Percentiles rank a stretch among this genome's conserved stretches.
Conservation (phyloP, 768 basidiomycete species). For the Hygrophoropsis aurantiaca region DNA sequence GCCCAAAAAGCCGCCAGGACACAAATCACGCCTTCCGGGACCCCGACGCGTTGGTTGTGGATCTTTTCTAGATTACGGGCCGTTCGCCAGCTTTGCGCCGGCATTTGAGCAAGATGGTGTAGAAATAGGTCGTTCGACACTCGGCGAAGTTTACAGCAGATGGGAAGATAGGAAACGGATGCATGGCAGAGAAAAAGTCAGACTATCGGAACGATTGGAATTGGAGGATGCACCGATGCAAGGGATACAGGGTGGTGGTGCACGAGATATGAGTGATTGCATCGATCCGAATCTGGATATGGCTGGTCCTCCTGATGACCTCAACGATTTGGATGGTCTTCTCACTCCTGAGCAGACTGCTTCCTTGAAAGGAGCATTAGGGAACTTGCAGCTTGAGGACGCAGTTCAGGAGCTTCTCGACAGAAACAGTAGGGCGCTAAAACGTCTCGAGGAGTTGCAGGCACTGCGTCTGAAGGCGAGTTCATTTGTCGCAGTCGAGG, state of each 20-base stretch:
- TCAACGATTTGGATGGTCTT: constrained; percentile 49
- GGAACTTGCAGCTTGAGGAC: constrained; percentile 62
- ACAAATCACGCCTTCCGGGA: constrained; percentile 42
- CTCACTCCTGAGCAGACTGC: constrained; percentile 56
- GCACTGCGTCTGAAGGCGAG: constrained; percentile 45
- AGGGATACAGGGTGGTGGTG: background rate
- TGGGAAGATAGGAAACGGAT: constrained; percentile 43
- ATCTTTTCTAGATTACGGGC: constrained; percentile 77
- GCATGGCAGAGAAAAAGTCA: constrained; percentile 18
- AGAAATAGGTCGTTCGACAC: constrained; percentile 59
- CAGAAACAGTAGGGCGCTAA: constrained; percentile 62
- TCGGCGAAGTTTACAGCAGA: constrained; percentile 60
- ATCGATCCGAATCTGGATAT: constrained; percentile 6
- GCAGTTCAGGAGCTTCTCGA: constrained; percentile 69
- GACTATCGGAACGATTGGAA: constrained; percentile 18
- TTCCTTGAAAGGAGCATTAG: constrained; percentile 59
- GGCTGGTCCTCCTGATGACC: constrained; percentile 26
- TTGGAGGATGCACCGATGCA: constrained; percentile 16
- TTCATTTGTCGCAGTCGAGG: constrained; percentile 49
- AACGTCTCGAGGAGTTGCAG: constrained; percentile 67
- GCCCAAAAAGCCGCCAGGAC: constrained; percentile 38
- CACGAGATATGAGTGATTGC: constrained; percentile 12
- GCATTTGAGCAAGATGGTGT: constrained; percentile 76
- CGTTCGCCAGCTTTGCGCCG: constrained; percentile 75
- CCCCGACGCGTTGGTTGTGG: constrained; percentile 62